phyloP scores from a whole-genome alignment of 2,329 filamentous ascomycete genomes.

The Cladosporium sp. region DNA sequence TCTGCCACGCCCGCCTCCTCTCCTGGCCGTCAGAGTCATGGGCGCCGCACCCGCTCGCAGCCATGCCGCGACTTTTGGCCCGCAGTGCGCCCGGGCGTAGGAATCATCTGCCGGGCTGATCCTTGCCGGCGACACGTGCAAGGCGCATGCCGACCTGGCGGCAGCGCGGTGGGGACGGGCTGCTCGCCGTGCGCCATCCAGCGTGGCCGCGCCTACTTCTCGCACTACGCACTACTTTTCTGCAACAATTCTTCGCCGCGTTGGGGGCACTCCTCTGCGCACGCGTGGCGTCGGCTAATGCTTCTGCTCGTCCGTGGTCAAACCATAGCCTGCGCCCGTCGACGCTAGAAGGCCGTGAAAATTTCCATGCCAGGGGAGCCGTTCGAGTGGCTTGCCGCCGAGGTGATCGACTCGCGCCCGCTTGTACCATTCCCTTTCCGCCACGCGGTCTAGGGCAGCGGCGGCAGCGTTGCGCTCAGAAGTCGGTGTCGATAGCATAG shows the following conservation, averaged over 20 bases:
- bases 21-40: no score
- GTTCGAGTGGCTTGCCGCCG: neutral
- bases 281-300: neutral
- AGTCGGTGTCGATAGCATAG: no score
- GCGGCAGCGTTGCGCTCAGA: no score
- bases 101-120: slow-evolving; percentile 11
- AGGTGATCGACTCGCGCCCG: slow-evolving; percentile 9
- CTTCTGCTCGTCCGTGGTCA: neutral
- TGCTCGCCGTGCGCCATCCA: no score
- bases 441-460: no score
- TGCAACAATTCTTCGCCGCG: neutral
- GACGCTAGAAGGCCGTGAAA: slow-evolving; percentile 9
- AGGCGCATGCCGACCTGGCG: slow-evolving; percentile 6
- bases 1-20: no score
- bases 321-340: neutral
- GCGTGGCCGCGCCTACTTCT: neutral
- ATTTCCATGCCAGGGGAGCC: slow-evolving; percentile 7
- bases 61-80: slow-evolving; percentile 7
- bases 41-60: no score
- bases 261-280: neutral
- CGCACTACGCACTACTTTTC: neutral
- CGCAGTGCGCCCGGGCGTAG: neutral
- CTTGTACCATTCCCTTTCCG: neutral
- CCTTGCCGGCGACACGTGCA: slow-evolving; percentile 8
- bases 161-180: neutral